These are phyloP conservation scores for Tylopilus plumbeoviolaceoides DNA, from an alignment of 768 basidiomycete genomes.

Conservation along the genomic window DNA sequence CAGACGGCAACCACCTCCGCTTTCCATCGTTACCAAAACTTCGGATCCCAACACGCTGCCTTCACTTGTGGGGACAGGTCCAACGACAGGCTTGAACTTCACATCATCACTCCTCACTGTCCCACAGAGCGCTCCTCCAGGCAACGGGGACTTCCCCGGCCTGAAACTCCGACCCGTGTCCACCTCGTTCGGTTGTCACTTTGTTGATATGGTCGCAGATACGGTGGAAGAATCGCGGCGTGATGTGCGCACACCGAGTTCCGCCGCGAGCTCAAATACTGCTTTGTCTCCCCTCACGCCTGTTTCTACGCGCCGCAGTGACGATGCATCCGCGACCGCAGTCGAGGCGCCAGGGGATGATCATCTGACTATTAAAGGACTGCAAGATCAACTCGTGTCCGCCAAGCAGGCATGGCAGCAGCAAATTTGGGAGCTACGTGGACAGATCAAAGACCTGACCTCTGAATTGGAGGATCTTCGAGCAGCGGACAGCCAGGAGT, in stretches of 20 bases:
- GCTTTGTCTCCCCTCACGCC: conserved; percentile 49
- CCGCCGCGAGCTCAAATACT: conserved; percentile 38
- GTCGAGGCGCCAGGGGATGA: conserved; percentile 37
- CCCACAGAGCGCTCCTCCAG: conserved; percentile 65
- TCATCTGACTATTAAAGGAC: conserved; percentile 41
- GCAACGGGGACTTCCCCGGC: conserved; percentile 56
- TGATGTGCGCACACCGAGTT: conserved; percentile 50
- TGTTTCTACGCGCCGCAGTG: conserved; percentile 30
- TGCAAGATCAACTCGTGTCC: conserved; percentile 59
- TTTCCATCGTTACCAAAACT: conserved; percentile 28
- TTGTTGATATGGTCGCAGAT: conserved; percentile 42
- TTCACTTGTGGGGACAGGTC: conserved; percentile 9
- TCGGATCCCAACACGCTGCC: conserved; percentile 13
- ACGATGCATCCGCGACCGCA: conserved; percentile 27
- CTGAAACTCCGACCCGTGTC: conserved; percentile 75
- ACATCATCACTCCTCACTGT: conserved; percentile 13
- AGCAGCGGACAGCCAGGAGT: conserved; percentile 36
- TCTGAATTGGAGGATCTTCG: conserved; percentile 61
- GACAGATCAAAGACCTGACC: conserved; percentile 67
- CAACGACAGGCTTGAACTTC: conserved; percentile 11
- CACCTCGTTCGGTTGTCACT: conserved; percentile 68
- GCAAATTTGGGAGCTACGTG: conserved; percentile 72
- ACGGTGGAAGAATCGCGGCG: conserved; percentile 29
- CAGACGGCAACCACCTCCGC: conserved; percentile 28
- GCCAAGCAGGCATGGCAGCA: conserved; percentile 65